Evolutionary conservation across 495 filamentous ascomycete species (phyloP).

Genomic region (Ascobolus immersus): DNA sequence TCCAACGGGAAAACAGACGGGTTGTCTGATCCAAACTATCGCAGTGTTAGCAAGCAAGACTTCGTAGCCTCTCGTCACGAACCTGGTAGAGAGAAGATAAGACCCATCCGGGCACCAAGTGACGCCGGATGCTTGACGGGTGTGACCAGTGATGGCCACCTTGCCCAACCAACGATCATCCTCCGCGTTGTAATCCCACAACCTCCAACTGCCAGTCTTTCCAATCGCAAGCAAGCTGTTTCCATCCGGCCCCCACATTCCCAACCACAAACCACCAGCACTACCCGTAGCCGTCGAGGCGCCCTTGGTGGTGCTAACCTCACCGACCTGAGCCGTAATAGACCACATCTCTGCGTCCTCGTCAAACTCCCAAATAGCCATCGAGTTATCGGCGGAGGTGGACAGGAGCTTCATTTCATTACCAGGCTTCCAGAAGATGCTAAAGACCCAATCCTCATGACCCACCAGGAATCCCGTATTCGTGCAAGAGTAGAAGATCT

Average conservation of each 20-base stretch:
- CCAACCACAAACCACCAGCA: constrained; percentile 86
- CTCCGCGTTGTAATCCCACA: constrained; percentile 36
- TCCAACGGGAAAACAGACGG: constrained; percentile 73
- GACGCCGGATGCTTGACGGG: constrained; percentile 47
- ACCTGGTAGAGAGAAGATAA: constrained; percentile 73
- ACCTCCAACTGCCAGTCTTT: constrained; percentile 77
- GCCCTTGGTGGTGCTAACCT: constrained; percentile 80
- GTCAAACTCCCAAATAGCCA: constrained; percentile 80
- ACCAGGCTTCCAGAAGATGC: constrained; percentile 42
- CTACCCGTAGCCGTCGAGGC: constrained; percentile 88
- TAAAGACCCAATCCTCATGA: constrained; percentile 97
- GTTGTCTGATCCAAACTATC: constrained; percentile 87
- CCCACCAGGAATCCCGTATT: constrained; percentile 89
- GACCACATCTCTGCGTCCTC: constrained; percentile 68
- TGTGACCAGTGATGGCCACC: constrained; percentile 63
- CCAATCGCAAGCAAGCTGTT: constrained; percentile 51
- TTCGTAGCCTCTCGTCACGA: too few relatives aligned
- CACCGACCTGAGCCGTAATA: constrained; percentile 56
- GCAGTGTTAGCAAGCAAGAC: too few relatives aligned
- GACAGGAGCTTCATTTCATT: constrained; percentile 47
- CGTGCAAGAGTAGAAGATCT: constrained; percentile 42
- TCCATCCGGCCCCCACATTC: constrained; percentile 69
- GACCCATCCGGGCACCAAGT: constrained; percentile 62
- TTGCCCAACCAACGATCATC: constrained; percentile 47
- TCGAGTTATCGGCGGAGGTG: constrained; percentile 80